A percentile compares a stretch with the other conserved stretches of the same genome.
These are phyloP conservation scores for Lophiotrema nucula DNA, from an alignment of 495 filamentous ascomycete species.

Conservation along the genomic window DNA sequence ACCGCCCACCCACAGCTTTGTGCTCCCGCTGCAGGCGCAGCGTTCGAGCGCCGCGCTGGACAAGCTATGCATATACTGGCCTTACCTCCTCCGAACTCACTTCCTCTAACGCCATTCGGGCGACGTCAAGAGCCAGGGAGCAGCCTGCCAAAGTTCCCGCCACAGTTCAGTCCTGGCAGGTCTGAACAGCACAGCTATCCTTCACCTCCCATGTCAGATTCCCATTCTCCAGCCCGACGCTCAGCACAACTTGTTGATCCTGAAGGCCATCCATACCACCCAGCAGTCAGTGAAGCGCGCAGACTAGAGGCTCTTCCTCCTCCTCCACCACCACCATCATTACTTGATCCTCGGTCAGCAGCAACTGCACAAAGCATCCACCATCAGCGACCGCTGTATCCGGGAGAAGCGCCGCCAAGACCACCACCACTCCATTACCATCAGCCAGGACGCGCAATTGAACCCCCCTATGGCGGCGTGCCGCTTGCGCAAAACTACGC, in stretches of 20 bases:
- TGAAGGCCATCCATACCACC: slow-evolving; percentile 27
- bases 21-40: slow-evolving; percentile 34
- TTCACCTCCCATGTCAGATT: slow-evolving; percentile 46
- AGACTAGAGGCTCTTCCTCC: slow-evolving; percentile 20
- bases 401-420: slow-evolving; percentile 20
- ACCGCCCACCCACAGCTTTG: slow-evolving; percentile 23
- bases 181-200: slow-evolving; percentile 38
- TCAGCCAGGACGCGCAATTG: slow-evolving; percentile 16
- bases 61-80: slow-evolving; percentile 36
- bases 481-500: slow-evolving; percentile 26
- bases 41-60: slow-evolving; percentile 29
- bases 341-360: slow-evolving; percentile 14
- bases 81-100: slow-evolving; percentile 31
- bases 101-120: slow-evolving; percentile 30
- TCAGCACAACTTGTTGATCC: slow-evolving; percentile 30
- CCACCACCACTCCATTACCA: slow-evolving; percentile 15
- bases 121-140: slow-evolving; percentile 33
- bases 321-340: slow-evolving; percentile 15
- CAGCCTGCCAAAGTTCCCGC: slow-evolving; percentile 30
- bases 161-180: slow-evolving; percentile 30
- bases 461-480: slow-evolving; percentile 21
- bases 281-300: slow-evolving; percentile 15
- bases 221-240: slow-evolving; percentile 38
- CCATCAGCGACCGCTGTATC: slow-evolving; percentile 27
- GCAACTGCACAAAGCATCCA: slow-evolving; percentile 9